A percentile compares a stretch with the other conserved stretches of the same genome.
These are phyloP conservation scores for Camellia japonica DNA, from an alignment of 148 eudicot species.

Conservation along the genomic window DNA sequence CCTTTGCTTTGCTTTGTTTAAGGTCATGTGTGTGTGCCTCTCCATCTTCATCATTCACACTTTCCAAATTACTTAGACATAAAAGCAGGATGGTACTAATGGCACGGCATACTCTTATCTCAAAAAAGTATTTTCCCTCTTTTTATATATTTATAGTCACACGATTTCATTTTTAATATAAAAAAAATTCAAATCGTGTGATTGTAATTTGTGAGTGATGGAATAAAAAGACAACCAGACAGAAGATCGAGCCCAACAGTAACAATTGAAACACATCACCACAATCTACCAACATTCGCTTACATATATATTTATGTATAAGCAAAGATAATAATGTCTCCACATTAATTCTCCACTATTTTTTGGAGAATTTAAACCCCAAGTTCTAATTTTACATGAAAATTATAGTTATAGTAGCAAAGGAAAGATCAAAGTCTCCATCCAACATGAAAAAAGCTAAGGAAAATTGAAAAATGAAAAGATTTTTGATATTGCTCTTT, in stretches of 20 bases:
- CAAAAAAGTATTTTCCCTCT: no score
- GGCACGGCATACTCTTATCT: no score
- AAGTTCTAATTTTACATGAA: conserved; percentile 7
- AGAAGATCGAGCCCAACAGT: no score
- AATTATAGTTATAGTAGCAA: conserved; percentile 16
- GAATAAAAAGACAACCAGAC: no score
- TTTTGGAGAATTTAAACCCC: conserved; percentile 15
- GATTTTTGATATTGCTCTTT: no score
- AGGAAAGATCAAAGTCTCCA: conserved; percentile 27
- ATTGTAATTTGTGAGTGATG: no score
- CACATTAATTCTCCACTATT: conserved; percentile 15
- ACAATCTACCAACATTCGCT: no score
- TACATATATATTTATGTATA: not conserved
- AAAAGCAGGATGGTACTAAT: conserved; percentile 12
- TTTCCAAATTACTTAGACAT: not conserved
- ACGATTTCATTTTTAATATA: no score
- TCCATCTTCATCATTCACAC: not conserved
- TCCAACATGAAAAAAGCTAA: conserved; percentile 22
- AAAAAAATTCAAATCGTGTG: no score
- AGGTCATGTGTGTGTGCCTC: conserved; percentile 6
- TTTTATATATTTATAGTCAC: no score
- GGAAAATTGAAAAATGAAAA: not conserved
- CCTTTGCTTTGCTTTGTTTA: conserved; percentile 16
- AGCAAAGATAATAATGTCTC: not conserved
- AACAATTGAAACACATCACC: no score